These are phyloP conservation scores for Castanospermum australe DNA, from an alignment of 306 rosid genomes.

Conservation along the genomic window DNA sequence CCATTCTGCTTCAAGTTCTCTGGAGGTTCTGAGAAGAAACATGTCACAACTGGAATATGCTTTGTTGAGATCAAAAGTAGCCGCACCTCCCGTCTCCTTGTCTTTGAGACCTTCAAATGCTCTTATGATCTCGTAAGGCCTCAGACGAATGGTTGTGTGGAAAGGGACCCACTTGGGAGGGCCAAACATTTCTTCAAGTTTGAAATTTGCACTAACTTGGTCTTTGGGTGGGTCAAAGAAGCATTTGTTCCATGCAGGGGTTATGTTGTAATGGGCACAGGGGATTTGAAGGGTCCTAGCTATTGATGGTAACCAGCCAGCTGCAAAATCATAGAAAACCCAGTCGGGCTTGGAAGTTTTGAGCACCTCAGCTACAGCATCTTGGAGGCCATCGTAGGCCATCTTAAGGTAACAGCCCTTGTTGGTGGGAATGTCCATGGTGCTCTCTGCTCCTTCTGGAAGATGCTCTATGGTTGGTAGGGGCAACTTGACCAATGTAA, in stretches of 20 bases:
- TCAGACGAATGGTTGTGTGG: slow-evolving; percentile 11
- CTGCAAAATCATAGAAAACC: slow-evolving; percentile 52
- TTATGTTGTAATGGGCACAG: slow-evolving; percentile 35
- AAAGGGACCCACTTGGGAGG: slow-evolving; percentile 43
- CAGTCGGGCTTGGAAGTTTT: slow-evolving; percentile 41
- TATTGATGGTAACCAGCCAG: slow-evolving; percentile 23
- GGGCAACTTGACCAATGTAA: slow-evolving; percentile 37
- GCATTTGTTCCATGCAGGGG: slow-evolving; percentile 40
- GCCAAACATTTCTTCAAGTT: slow-evolving; percentile 15
- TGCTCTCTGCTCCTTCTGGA: slow-evolving; percentile 50
- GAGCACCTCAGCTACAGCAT: slow-evolving; percentile 29
- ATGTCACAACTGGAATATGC: slow-evolving; percentile 38
- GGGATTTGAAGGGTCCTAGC: slow-evolving; percentile 28
- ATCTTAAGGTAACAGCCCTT: slow-evolving; percentile 31
- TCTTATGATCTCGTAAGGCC: slow-evolving; percentile 21
- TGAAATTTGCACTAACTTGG: not conserved
- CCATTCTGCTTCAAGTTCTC: slow-evolving; percentile 44
- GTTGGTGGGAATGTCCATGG: slow-evolving; percentile 39
- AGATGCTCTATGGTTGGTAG: slow-evolving; percentile 31
- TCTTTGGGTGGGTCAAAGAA: slow-evolving; percentile 38
- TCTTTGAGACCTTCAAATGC: not conserved
- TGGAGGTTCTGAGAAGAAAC: slow-evolving; percentile 38
- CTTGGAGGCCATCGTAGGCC: slow-evolving; percentile 43
- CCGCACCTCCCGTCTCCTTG: slow-evolving; percentile 6
- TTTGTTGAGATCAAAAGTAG: slow-evolving; percentile 20